These are phyloP conservation scores for Umbelopsis ramanniana DNA, from an alignment of 192 early-diverging fungal genomes.

Conservation along the genomic window DNA sequence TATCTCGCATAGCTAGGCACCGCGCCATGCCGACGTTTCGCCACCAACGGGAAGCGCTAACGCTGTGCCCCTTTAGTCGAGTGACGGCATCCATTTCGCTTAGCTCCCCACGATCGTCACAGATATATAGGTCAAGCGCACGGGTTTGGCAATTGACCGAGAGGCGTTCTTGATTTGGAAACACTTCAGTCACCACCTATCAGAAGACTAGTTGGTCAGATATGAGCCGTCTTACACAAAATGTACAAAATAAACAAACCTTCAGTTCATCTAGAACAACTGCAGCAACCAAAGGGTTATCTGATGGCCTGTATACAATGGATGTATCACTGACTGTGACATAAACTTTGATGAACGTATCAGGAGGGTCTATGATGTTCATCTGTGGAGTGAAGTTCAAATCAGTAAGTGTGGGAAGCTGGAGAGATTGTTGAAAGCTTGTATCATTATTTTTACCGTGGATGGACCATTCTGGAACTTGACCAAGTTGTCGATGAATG, in stretches of 20 bases:
- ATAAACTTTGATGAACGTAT: constrained; percentile 61
- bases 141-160: constrained; percentile 53
- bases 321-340: constrained; percentile 61
- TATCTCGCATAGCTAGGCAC: constrained; percentile 12
- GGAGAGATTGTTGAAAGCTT: no score
- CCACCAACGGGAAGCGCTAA: constrained; percentile 13
- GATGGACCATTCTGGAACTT: constrained; percentile 63
- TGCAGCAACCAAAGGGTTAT: constrained; percentile 54
- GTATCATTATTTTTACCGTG: constrained; percentile 26
- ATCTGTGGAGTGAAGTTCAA: constrained; percentile 31
- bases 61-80: background rate
- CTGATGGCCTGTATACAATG: constrained; percentile 62
- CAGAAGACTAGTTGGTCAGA: background rate
- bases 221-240: no score
- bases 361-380: constrained; percentile 47
- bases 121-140: constrained; percentile 53
- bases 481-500: constrained; percentile 54
- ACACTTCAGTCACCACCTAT: constrained; percentile 59
- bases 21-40: constrained; percentile 11
- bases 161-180: constrained; percentile 64
- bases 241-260: constrained; percentile 36
- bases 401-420: background rate
- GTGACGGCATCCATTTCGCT: constrained; percentile 8
- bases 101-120: constrained; percentile 48
- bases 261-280: constrained; percentile 62